phyloP scores from a whole-genome alignment of 2,329 filamentous ascomycete genomes.

The Dothistroma pini region DNA sequence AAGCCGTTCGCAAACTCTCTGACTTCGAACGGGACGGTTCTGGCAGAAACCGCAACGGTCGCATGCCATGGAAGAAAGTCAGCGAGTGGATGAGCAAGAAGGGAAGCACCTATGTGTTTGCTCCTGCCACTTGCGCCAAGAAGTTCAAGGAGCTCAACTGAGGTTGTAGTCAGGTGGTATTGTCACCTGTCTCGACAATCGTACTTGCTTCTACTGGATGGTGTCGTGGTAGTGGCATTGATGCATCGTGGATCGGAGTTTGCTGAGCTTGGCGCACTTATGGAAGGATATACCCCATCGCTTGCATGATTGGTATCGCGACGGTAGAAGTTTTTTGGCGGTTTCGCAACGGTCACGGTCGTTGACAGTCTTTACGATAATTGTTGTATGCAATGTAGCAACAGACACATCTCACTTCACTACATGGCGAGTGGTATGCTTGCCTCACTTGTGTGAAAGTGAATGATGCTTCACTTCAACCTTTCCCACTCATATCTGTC shows the following conservation, averaged over 20 bases:
- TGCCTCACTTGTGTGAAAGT: background rate
- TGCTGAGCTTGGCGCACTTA: background rate
- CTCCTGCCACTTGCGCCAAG: conserved; percentile 59
- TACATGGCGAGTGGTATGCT: background rate
- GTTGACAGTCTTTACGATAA: conserved; percentile 4
- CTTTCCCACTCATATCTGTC: background rate
- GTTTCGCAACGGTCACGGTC: background rate
- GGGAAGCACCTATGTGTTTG: conserved; percentile 58
- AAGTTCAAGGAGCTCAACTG: conserved; percentile 52
- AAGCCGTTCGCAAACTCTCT: conserved; percentile 19
- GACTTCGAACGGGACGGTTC: conserved; percentile 5
- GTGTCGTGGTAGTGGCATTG: background rate
- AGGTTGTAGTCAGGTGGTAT: background rate
- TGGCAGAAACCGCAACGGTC: conserved; percentile 7
- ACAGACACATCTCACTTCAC: background rate
- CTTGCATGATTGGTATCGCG: background rate
- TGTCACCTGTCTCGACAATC: background rate
- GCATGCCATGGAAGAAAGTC: conserved; percentile 58
- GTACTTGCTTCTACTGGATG: background rate
- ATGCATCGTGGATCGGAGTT: background rate
- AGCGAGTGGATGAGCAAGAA: conserved; percentile 50
- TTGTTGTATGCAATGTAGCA: background rate
- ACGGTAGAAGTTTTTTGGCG: background rate
- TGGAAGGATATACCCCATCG: background rate
- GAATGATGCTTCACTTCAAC: conserved; percentile 1